These are phyloP conservation scores for Cronartium ribicola DNA, from an alignment of 1,284 basidiomycete genomes.

Conservation along the genomic window DNA sequence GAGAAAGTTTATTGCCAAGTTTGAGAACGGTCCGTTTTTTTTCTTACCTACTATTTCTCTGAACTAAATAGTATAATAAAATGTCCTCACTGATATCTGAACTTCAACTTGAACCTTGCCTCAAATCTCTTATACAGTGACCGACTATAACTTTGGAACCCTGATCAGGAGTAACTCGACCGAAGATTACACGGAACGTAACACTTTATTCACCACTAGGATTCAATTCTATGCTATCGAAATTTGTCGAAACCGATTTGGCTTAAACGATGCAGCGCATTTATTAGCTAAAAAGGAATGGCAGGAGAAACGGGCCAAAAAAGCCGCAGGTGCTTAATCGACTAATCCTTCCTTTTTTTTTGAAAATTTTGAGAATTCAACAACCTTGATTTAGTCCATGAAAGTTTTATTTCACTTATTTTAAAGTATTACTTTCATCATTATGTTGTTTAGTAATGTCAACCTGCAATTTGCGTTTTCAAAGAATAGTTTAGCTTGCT, in stretches of 20 bases:
- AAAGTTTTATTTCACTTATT: too few species aligned
- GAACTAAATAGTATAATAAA: constrained; percentile 51
- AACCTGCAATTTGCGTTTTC: too few species aligned
- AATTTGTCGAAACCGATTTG: constrained; percentile 87
- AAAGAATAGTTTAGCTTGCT: too few species aligned
- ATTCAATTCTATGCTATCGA: constrained; percentile 85
- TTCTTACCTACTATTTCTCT: neutral
- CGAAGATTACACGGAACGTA: constrained; percentile 82
- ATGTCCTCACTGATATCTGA: constrained; percentile 53
- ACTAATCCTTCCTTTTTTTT: neutral
- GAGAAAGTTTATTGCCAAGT: constrained; percentile 84
- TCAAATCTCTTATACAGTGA: constrained; percentile 54
- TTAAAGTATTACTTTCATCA: too few species aligned
- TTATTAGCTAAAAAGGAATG: constrained; percentile 35
- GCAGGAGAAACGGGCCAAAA: constrained; percentile 61
- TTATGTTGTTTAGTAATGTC: too few species aligned
- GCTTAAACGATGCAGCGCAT: constrained; percentile 85
- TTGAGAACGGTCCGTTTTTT: constrained; percentile 54
- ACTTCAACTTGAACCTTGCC: neutral
- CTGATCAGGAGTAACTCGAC: constrained; percentile 76
- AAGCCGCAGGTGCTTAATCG: constrained; percentile 51
- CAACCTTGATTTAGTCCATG: too few species aligned
- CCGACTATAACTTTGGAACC: constrained; percentile 96
- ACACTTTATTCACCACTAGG: constrained; percentile 77
- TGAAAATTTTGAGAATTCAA: neutral